Evolutionary conservation across 441 rosid species (phyloP), one percentile per base, ranked within the genome.

Genomic region (Omphalea diandra): DNA sequence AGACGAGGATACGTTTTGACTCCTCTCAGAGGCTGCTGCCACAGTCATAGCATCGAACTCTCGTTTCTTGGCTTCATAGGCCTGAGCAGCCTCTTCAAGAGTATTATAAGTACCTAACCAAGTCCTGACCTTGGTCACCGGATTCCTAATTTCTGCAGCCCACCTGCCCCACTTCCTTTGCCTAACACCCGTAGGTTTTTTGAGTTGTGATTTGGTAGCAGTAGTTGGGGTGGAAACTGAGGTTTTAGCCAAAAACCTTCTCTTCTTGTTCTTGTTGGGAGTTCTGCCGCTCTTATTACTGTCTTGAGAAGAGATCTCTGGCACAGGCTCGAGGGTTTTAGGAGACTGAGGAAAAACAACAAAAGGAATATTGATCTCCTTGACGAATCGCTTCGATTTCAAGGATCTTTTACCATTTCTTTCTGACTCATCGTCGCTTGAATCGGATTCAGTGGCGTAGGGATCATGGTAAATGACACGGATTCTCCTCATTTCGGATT

Each of bases 101-200:
- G 97, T 90, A 38, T 85, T 76, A 33, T 81, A 95, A 41, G 99
- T 92, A 62, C 98, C 99, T 76, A 95, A 77, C 99, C 99, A 95
- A 58, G 85, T 80, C 59, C 99, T 82, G 26, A 73, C 77, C 65
- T 87, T 87, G 57, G 84, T 86, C 57, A 85, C 66, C 2, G 99
- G 99, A 60, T 92, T 90, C 32, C 98, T 75, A 33, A 95, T 95
- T 76, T 95, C 99, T 53, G 98, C 99, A 17, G 99, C 98, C 98
- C 98, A 95, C 80, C 90, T 95, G 1, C 99, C 99, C 99, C 98
- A 93, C 79, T 93, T 95, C 74, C 99, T 76, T 67, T 87, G 97
- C 72, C 99, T 79, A 58, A 95, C 95, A 71, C 98, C 99, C 38
- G 80, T 84, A 2, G 92, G 92, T 36, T 77, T 90, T 15, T 69